phyloP scores from a whole-genome alignment of 2,329 filamentous ascomycete genomes.

The Nemania sp. region DNA sequence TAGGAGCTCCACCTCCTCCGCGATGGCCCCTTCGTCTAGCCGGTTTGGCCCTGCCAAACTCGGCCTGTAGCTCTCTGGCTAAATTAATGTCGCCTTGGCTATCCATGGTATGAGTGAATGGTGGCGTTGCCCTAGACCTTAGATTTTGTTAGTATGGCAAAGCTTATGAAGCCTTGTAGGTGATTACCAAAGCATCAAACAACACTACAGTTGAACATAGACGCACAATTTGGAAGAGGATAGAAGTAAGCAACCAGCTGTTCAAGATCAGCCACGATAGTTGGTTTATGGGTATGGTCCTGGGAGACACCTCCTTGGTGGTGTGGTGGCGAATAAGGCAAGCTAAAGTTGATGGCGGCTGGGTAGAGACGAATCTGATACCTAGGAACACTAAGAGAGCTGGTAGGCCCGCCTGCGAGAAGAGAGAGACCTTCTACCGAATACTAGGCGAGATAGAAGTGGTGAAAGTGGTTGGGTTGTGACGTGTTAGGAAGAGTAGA shows the following conservation, averaged over 20 bases:
- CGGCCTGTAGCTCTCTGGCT: constrained; percentile 29
- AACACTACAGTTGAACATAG: not conserved
- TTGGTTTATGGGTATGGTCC: not conserved
- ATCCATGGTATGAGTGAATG: constrained; percentile 19
- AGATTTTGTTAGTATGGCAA: not conserved
- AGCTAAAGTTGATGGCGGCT: not conserved
- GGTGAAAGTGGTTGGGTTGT: not conserved
- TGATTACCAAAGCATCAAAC: not conserved
- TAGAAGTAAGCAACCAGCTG: not conserved
- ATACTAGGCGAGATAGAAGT: not conserved
- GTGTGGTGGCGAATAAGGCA: not conserved
- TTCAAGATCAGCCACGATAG: not conserved
- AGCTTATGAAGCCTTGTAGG: not conserved
- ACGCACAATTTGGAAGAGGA: not conserved
- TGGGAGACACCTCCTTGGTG: not conserved
- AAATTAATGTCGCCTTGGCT: constrained; percentile 28
- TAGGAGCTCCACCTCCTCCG: not conserved
- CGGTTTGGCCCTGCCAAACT: constrained; percentile 18
- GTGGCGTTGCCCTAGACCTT: not conserved
- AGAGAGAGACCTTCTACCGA: not conserved
- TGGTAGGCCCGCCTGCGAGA: not conserved
- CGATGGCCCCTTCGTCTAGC: not conserved
- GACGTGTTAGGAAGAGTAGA: not conserved
- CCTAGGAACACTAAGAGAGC: not conserved
- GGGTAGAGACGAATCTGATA: not conserved